These are phyloP conservation scores for Kwoniella dejecticola DNA, from an alignment of 768 basidiomycete genomes.

Conservation along the genomic window DNA sequence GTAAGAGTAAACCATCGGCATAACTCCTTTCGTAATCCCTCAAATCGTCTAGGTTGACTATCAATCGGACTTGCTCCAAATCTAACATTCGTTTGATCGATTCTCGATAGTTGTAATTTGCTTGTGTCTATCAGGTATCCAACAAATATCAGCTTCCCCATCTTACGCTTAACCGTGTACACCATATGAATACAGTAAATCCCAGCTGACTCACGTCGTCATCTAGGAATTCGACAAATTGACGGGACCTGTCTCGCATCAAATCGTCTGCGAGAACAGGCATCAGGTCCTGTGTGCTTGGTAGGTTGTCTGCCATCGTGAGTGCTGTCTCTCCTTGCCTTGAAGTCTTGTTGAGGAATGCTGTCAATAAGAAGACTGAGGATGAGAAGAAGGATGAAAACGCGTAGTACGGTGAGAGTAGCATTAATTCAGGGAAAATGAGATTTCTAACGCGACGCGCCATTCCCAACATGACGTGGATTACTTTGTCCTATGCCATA, in stretches of 20 bases:
- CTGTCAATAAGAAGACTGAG: background rate
- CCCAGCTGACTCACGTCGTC: constrained; percentile 50
- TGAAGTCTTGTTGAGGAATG: too few relatives aligned
- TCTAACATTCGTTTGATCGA: constrained; percentile 81
- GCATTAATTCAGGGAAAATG: constrained; percentile 12
- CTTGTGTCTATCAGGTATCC: constrained; percentile 54
- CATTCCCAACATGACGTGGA: constrained; percentile 15
- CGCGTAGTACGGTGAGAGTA: constrained; percentile 8
- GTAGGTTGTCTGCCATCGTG: constrained; percentile 40
- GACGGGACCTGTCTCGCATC: constrained; percentile 71
- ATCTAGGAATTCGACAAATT: constrained; percentile 74
- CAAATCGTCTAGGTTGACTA: constrained; percentile 93
- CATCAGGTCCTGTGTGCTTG: constrained; percentile 52
- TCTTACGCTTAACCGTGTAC: background rate
- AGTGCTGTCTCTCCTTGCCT: background rate
- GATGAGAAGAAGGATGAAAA: background rate
- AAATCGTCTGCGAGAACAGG: constrained; percentile 66
- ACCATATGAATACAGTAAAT: background rate
- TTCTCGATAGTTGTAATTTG: constrained; percentile 71
- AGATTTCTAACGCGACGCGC: constrained; percentile 15
- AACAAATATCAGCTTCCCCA: background rate
- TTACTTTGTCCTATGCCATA: background rate
- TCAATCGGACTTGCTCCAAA: constrained; percentile 78
- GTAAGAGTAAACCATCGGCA: constrained; percentile 77
- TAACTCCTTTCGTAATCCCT: constrained; percentile 87